Base-by-base conservation (phyloP, 2,329 filamentous ascomycete species). In the Elsinoe arachidis region DNA sequence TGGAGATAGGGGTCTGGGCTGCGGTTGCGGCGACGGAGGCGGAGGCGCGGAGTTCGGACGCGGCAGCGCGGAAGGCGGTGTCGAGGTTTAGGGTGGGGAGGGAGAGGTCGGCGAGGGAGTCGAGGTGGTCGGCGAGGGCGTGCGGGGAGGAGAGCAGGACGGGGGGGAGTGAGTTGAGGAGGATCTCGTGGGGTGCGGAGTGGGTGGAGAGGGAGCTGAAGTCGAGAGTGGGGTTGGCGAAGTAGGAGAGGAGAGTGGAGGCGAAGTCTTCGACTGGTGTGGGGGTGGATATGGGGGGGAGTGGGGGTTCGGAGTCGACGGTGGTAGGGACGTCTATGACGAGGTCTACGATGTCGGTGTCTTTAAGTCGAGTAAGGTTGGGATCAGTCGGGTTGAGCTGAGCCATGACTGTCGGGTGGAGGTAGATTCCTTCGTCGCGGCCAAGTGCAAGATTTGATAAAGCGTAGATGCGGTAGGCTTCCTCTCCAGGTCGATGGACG, bases 351-450 rank as follows among this genome's bases (percentile, higher is more conserved):
- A 85, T 80, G 57, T 87, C 78, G 3, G 81, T 72, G 65, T 96
- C 88, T 47, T 87, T 82, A 23, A 91, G 78, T 26, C 88, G 81
- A 9, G 85, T 87, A 69, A 96, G 96, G 58, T 91, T 85, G 12
- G 90, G 88, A 70, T 96, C 92, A 19, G 83, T 81, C 35, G 90
- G 80, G 62, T 88, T 85, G 58, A 86, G 83, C 26, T 90, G 83
- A 23, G 73, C 68, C 39, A 78, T 66, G 0, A 92, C 81, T 58
- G 90, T 84, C 21, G 87, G 83, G 47, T 86, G 80, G 61, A 97
- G 81, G 67, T 88, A 88, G 17, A 96, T 83, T 62, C 86, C 88
- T 71, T 97, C 92, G 67, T 97, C 90, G 49, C 87, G 85, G 3
- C 92, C 92, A 2, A 99, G 77, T 1, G 87, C 81, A 39, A 91